phyloP scores from a whole-genome alignment of 2,329 filamentous ascomycete species.

The Amesomyces nigricolor region DNA sequence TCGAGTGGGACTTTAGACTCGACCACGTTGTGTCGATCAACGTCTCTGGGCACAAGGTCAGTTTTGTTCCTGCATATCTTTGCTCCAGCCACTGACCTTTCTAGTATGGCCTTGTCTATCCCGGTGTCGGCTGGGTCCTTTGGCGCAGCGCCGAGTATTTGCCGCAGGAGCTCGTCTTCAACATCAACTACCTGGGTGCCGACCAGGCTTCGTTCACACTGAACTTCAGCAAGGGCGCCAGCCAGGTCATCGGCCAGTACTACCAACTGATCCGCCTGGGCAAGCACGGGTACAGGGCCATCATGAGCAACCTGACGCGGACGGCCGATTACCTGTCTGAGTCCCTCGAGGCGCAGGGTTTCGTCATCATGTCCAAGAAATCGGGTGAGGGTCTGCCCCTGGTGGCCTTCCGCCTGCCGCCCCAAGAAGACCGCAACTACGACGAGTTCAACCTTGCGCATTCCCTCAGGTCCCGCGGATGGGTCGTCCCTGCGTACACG shows the following conservation, averaged over 20 bases:
- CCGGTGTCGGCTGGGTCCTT: constrained; percentile 89
- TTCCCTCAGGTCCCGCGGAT: constrained; percentile 77
- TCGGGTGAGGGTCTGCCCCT: constrained; percentile 76
- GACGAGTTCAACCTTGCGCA: constrained; percentile 79
- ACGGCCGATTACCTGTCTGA: constrained; percentile 82
- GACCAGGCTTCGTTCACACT: constrained; percentile 94
- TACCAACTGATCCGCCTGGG: constrained; percentile 95
- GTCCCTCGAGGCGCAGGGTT: constrained; percentile 67
- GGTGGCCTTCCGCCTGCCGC: constrained; percentile 76
- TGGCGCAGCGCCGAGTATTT: constrained; percentile 81
- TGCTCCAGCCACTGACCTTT: not conserved
- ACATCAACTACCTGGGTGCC: constrained; percentile 97
- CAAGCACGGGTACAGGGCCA: constrained; percentile 83
- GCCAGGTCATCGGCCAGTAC: constrained; percentile 93
- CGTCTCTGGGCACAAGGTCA: constrained; percentile 78
- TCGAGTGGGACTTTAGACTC: constrained; percentile 89
- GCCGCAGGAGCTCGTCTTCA: constrained; percentile 91
- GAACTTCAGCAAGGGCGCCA: constrained; percentile 94
- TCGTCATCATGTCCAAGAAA: constrained; percentile 81
- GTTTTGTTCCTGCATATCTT: too few relatives aligned
- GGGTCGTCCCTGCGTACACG: constrained; percentile 94
- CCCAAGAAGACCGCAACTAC: constrained; percentile 53
- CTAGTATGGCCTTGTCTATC: constrained; percentile 64
- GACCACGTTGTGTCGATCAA: constrained; percentile 91
- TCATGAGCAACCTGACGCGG: constrained; percentile 90